Conservation (phyloP, 2,329 filamentous ascomycete species). For the Colletotrichum karsti region DNA sequence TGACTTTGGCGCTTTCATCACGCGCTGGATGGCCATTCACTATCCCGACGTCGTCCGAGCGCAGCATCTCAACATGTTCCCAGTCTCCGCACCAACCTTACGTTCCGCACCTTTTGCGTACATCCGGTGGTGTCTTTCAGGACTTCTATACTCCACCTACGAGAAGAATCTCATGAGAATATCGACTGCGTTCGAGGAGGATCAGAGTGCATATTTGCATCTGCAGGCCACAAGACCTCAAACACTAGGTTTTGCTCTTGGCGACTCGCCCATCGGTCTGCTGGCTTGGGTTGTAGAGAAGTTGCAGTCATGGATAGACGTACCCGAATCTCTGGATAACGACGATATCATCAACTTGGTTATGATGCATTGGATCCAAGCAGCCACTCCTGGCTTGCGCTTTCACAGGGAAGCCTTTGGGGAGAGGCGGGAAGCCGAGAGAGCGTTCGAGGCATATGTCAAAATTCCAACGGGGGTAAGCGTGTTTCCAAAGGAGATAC, state of each 20-base stretch:
- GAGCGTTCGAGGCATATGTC: not conserved
- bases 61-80: conserved; percentile 25
- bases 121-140: conserved; percentile 1
- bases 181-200: not conserved
- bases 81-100: conserved; percentile 4
- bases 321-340: conserved; percentile 2
- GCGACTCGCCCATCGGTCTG: conserved; percentile 41
- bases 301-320: conserved; percentile 36
- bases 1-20: conserved; percentile 36
- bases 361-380: conserved; percentile 27
- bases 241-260: conserved; percentile 29
- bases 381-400: conserved; percentile 1
- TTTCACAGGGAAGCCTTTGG: conserved; percentile 26
- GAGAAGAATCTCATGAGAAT: conserved; percentile 1
- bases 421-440: not conserved
- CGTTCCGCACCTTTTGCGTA: not conserved
- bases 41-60: conserved; percentile 2
- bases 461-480: not conserved
- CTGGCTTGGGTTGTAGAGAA: conserved; percentile 15
- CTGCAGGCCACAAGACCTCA: conserved; percentile 1
- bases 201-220: not conserved
- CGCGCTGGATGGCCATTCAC: conserved; percentile 24
- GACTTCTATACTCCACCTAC: not conserved
- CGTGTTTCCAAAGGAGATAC: not conserved
- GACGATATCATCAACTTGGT: conserved; percentile 34